phyloP scores from a whole-genome alignment of 352 stramenopile species.

The Globisporangium cylindrosporum region DNA sequence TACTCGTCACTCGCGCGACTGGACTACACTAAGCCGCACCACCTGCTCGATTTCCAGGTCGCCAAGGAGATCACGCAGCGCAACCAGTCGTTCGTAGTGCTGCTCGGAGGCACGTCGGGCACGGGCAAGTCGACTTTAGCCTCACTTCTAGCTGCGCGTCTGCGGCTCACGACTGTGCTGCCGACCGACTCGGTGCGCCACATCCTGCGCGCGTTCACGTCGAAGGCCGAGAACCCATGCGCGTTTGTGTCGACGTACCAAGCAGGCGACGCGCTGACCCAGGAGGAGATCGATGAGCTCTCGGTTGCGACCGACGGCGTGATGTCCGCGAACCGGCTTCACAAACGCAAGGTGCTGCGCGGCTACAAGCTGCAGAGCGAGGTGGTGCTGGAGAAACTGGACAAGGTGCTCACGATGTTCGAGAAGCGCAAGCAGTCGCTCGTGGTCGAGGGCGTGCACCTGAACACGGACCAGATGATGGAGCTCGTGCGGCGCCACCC shows the following conservation, averaged over 20 bases:
- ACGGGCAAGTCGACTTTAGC: slow-evolving; percentile 87
- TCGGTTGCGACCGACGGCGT: slow-evolving; percentile 25
- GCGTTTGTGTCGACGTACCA: slow-evolving; percentile 88
- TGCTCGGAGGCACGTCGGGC: slow-evolving; percentile 84
- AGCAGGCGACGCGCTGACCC: slow-evolving; percentile 68
- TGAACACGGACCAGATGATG: slow-evolving; percentile 82
- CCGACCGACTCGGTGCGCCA: slow-evolving; percentile 86
- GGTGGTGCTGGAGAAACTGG: slow-evolving; percentile 80
- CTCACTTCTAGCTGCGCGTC: slow-evolving; percentile 63
- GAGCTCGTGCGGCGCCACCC: slow-evolving; percentile 77
- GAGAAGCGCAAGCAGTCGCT: slow-evolving; percentile 76
- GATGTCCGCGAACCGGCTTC: slow-evolving; percentile 70
- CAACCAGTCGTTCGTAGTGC: slow-evolving; percentile 81
- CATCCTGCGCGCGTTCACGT: slow-evolving; percentile 76
- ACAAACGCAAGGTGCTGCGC: slow-evolving; percentile 80
- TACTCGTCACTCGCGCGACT: slow-evolving; percentile 74
- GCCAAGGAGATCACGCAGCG: slow-evolving; percentile 86
- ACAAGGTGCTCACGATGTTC: slow-evolving; percentile 84
- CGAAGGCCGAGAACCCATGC: slow-evolving; percentile 75
- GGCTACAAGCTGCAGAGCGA: slow-evolving; percentile 84
- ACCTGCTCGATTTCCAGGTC: slow-evolving; percentile 81
- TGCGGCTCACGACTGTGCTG: slow-evolving; percentile 81
- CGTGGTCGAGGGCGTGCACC: slow-evolving; percentile 83
- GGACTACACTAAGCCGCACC: slow-evolving; percentile 84
- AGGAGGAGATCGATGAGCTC: slow-evolving; percentile 51